Base-by-base conservation (phyloP, 352 stramenopile genomes). In the Globisporangium megalacanthum region DNA sequence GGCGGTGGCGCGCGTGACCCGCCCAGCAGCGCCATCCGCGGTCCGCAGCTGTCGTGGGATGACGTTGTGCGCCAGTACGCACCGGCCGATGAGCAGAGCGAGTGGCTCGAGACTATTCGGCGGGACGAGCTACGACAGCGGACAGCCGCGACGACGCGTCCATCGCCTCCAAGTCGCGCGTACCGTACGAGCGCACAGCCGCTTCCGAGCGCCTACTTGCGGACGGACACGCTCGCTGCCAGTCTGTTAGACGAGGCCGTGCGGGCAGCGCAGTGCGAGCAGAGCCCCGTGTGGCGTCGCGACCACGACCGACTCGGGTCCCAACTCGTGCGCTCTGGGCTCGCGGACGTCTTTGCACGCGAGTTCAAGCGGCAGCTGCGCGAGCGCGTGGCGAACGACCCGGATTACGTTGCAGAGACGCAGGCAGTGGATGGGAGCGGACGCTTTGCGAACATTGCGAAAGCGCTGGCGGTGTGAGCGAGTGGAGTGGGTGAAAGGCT, bases 61-160 rank as follows among this genome's bases (percentile, higher is more conserved):
- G 83, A 93, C 47, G 63, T 90, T 11, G 71, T 93, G 45, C 70
- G 66, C 49, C 68, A 85, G 54, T 68, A 91, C 58, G 74, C 86
- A 6, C 75, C 80, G 9, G 48, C 52, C 9, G 65, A 51, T 9
- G 83, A 93, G 33, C 73, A 86, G 56, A 54, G 73, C 52, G 71
- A 82, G 44, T 91, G 83, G 83, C 69, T 90, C 46, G 62, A 60
- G 36, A 89, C 77, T 33, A 91, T 93, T 39, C 66, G 74, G 46
- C 58, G 62, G 14, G 83, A 93, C 65, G 70, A 77, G 20, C 72
- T 63, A 36, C 75, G 62, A 39, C 66, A 82, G 66, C 15, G 61
- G 37, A 66, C 70, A 45, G 49, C 67, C 2, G 49, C 79, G 48
- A 29, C 4, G 25, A 29, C 25, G 25, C 25, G 25, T 29, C 52